phyloP scores from a whole-genome alignment of 2,329 filamentous ascomycete species.

The Ophiostoma ulmi region DNA sequence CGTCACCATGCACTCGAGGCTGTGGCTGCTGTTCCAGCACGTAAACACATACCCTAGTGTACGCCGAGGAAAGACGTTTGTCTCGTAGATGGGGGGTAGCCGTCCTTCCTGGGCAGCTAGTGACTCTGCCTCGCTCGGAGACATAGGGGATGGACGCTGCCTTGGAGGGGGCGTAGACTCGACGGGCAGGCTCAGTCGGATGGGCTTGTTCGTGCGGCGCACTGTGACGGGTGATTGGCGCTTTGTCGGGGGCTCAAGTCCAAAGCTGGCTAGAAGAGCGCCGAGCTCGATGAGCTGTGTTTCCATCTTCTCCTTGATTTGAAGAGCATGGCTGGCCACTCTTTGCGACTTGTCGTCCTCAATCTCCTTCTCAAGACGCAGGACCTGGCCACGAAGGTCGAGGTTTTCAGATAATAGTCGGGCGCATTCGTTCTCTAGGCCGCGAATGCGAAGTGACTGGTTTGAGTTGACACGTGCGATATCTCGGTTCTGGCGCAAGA shows the following conservation, averaged over 20 bases:
- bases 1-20: neutral
- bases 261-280: slow-evolving; percentile 60
- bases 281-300: slow-evolving; percentile 67
- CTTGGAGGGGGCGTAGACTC: slow-evolving; percentile 33
- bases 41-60: slow-evolving; percentile 58
- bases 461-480: slow-evolving; percentile 73
- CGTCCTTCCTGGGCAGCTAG: slow-evolving; percentile 49
- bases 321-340: slow-evolving; percentile 60
- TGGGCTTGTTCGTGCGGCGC: slow-evolving; percentile 46
- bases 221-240: slow-evolving; percentile 39
- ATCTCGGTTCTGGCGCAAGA: slow-evolving; percentile 78
- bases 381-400: slow-evolving; percentile 62
- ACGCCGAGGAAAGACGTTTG: slow-evolving; percentile 60
- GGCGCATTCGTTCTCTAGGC: slow-evolving; percentile 69
- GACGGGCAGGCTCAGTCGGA: slow-evolving; percentile 28
- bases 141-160: slow-evolving; percentile 52
- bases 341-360: slow-evolving; percentile 55
- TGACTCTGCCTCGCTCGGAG: slow-evolving; percentile 51
- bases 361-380: slow-evolving; percentile 63
- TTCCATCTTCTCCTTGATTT: slow-evolving; percentile 67
- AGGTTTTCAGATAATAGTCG: slow-evolving; percentile 75
- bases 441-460: slow-evolving; percentile 71
- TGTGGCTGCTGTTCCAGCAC: neutral
- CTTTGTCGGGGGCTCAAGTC: slow-evolving; percentile 54
- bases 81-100: slow-evolving; percentile 64